phyloP scores from a whole-genome alignment of 345 rosid genomes.

The Lagerstroemia speciosa region DNA sequence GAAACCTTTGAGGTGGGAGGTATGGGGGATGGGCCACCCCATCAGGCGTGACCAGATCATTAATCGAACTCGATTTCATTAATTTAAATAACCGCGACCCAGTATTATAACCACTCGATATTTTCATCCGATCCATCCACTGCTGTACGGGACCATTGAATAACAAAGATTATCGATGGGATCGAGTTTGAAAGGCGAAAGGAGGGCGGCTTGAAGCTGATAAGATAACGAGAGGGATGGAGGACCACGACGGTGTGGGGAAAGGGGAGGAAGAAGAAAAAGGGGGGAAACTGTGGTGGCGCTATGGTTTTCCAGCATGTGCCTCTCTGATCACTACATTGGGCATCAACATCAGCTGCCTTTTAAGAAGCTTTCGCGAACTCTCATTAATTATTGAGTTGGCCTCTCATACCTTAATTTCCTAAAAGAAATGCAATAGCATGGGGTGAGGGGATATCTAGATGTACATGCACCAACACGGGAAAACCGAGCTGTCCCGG shows the following conservation, averaged over 20 bases:
- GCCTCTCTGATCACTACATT: conserved; percentile 42
- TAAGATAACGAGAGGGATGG: conserved; percentile 1
- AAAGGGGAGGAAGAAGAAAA: conserved; percentile 2
- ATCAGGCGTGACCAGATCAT: neutral
- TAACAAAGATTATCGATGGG: too few relatives aligned
- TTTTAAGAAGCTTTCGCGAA: conserved; percentile 27
- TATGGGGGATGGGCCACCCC: neutral
- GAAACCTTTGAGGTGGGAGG: neutral
- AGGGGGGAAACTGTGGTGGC: conserved; percentile 11
- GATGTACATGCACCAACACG: too few relatives aligned
- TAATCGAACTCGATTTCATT: neutral
- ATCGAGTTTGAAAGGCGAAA: neutral
- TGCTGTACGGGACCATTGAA: too few relatives aligned
- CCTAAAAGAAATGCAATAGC: too few relatives aligned
- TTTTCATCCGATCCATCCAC: too few relatives aligned
- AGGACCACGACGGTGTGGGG: conserved; percentile 6
- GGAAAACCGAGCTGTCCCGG: too few relatives aligned
- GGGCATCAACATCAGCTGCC: conserved; percentile 37
- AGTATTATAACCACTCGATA: neutral
- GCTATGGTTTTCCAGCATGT: conserved; percentile 38
- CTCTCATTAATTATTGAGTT: conserved; percentile 36
- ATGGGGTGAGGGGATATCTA: too few relatives aligned
- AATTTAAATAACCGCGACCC: neutral
- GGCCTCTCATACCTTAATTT: too few relatives aligned
- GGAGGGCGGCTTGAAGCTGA: neutral